Evolutionary conservation across 2,329 filamentous ascomycete genomes (phyloP).

Genomic region (Arthroderma uncinatum): DNA sequence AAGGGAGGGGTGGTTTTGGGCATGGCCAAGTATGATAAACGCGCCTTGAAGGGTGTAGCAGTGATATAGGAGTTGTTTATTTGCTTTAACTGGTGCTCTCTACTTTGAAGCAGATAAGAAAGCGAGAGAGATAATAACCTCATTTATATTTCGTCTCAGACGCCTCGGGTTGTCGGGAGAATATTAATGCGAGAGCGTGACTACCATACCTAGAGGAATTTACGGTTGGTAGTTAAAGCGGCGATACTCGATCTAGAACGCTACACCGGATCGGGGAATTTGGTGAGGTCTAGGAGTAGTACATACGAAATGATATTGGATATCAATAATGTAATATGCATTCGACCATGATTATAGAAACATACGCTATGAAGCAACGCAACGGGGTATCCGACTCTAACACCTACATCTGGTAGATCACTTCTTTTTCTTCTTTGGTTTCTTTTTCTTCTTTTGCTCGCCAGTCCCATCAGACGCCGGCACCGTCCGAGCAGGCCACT

Average conservation of each 20-base stretch:
- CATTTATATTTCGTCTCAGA: not conserved
- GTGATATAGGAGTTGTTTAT: conserved; percentile 1
- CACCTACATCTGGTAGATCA: conserved; percentile 14
- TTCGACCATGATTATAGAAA: too few species aligned
- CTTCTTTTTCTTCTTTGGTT: conserved; percentile 37
- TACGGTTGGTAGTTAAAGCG: too few species aligned
- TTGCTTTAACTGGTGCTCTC: conserved; percentile 1
- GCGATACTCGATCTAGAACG: too few species aligned
- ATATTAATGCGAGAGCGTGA: not conserved
- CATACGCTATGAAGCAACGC: not conserved
- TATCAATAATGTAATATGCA: too few species aligned
- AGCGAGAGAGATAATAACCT: not conserved
- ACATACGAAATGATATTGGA: too few species aligned
- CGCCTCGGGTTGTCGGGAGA: not conserved
- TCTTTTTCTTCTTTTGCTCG: conserved; percentile 38
- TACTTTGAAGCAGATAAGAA: not conserved
- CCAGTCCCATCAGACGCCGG: conserved; percentile 21
- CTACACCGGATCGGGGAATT: too few species aligned
- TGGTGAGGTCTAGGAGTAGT: too few species aligned
- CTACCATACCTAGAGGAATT: too few species aligned
- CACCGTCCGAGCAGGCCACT: conserved; percentile 41
- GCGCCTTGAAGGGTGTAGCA: not conserved
- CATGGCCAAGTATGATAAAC: conserved; percentile 2
- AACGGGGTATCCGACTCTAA: not conserved
- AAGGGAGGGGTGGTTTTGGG: not conserved